Evolutionary conservation across 1,284 basidiomycete genomes (phyloP).

Genomic region (Termitomyces sp.): DNA sequence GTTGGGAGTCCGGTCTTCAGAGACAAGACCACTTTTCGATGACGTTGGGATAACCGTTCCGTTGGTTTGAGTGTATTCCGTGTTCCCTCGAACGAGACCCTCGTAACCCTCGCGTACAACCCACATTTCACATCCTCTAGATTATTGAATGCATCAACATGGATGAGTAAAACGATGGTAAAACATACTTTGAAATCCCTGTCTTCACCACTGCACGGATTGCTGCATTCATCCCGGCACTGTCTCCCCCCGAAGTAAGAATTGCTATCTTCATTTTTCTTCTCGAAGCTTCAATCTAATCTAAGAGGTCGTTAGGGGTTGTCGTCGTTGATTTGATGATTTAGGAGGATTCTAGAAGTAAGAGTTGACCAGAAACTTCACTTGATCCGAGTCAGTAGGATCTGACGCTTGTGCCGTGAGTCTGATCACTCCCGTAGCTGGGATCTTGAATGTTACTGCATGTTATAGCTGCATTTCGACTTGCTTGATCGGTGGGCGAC

Average conservation of each 20-base stretch:
- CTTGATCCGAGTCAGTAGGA: neutral
- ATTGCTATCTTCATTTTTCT: slow-evolving; percentile 78
- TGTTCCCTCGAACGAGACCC: slow-evolving; percentile 79
- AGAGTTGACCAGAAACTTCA: neutral
- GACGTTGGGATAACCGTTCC: slow-evolving; percentile 11
- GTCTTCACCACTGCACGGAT: slow-evolving; percentile 89
- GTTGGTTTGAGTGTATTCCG: slow-evolving; percentile 28
- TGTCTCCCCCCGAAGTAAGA: slow-evolving; percentile 95
- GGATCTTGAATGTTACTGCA: too few relatives aligned
- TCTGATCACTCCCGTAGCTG: too few relatives aligned
- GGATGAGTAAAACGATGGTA: slow-evolving; percentile 3
- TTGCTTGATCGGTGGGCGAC: too few relatives aligned
- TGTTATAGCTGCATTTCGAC: too few relatives aligned
- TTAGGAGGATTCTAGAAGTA: neutral
- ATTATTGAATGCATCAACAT: slow-evolving; percentile 7
- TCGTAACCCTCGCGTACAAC: slow-evolving; percentile 97
- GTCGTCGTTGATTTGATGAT: neutral
- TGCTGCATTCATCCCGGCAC: slow-evolving; percentile 95
- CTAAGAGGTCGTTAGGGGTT: neutral
- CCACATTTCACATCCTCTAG: slow-evolving; percentile 87
- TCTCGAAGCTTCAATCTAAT: neutral
- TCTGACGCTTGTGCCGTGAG: too few relatives aligned
- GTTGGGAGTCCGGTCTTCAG: slow-evolving; percentile 33
- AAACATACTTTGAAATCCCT: slow-evolving; percentile 74
- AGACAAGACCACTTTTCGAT: neutral